Base-by-base conservation (phyloP, 164 flowering plant genomes). In the Berberis thunbergii region DNA sequence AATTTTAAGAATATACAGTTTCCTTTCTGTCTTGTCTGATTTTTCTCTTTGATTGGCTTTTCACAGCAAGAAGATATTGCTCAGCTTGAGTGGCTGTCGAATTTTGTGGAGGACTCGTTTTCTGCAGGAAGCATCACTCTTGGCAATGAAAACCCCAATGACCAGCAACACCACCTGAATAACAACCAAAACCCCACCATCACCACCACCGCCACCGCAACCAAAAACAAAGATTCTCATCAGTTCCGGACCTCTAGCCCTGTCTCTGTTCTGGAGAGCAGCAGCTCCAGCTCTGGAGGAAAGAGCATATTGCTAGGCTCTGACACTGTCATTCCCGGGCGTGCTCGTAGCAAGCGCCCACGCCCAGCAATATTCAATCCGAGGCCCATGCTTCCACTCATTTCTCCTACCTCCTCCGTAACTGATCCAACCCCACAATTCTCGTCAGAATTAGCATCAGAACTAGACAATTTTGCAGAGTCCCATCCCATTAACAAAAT, bases 321-420 rank as follows among this genome's bases (percentile, higher is more conserved):
- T 1, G 76, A 67, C 3, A 63, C 70, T 11, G 61, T 60, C 49
- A 77, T 71, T 42, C 77, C 77, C 0, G 84, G 81, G 11, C 85
- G 96, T 8, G 86, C 97, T 0, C 85, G 99, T 10, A 89, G 86
- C 84, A 89, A 91, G 78, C 91, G 96, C 50, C 86, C 96, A 9
- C 88, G 99, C 38, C 96, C 97, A 0, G 75, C 89, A 1, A 68
- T 78, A 13, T 85, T 88, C 73, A 77, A 68, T 41, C 85, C 87
- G 0, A 88, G 95, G 39, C 72, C 84, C 0, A 67, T 77, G 5
- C 72, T 81, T 11, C 78, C 84, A 11, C 82, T 84, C 1, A 64
- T 79, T 64, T 73, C 86, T 7, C 75, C 89, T 0, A 53, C 84
- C 1, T 70, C 87, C 42, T 81, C 82, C 2, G 60, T 69, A 57